These are phyloP conservation scores for Ensete glaucum DNA, from an alignment of 176 grass and related monocot genomes.

Conservation along the genomic window DNA sequence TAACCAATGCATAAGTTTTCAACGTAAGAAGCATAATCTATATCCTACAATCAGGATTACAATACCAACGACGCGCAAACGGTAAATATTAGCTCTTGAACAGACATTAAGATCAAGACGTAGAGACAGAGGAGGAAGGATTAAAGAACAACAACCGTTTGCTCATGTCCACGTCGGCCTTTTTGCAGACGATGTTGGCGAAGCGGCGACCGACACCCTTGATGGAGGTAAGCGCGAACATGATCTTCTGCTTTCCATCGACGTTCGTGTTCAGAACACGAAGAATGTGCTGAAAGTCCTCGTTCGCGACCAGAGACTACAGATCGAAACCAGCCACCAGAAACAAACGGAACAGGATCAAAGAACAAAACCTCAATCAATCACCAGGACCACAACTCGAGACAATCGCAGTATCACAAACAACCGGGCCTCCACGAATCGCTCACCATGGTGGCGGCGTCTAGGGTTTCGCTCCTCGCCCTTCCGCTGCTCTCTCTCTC, in stretches of 20 bases:
- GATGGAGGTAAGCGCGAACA: conserved; percentile 5
- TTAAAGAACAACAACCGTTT: not conserved
- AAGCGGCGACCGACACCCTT: conserved; percentile 15
- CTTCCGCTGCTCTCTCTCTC: no score
- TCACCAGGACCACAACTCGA: no score
- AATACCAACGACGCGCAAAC: no score
- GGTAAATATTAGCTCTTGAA: not conserved
- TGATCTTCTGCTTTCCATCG: conserved; percentile 14
- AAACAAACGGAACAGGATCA: no score
- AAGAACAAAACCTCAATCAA: no score
- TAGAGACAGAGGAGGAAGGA: not conserved
- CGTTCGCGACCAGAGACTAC: conserved; percentile 5
- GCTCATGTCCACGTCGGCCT: conserved; percentile 16
- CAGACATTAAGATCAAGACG: not conserved
- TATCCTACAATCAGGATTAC: no score
- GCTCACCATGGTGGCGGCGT: no score
- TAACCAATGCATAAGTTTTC: no score
- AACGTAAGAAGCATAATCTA: no score
- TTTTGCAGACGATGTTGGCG: conserved; percentile 13
- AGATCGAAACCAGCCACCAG: not conserved
- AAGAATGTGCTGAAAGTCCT: conserved; percentile 14
- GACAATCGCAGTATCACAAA: no score
- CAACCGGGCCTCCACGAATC: no score
- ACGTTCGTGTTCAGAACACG: conserved; percentile 17
- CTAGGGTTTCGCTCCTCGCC: no score